These are phyloP conservation scores for Hymenoscyphus occultus DNA, from an alignment of 2,329 filamentous ascomycete genomes.

Conservation along the genomic window DNA sequence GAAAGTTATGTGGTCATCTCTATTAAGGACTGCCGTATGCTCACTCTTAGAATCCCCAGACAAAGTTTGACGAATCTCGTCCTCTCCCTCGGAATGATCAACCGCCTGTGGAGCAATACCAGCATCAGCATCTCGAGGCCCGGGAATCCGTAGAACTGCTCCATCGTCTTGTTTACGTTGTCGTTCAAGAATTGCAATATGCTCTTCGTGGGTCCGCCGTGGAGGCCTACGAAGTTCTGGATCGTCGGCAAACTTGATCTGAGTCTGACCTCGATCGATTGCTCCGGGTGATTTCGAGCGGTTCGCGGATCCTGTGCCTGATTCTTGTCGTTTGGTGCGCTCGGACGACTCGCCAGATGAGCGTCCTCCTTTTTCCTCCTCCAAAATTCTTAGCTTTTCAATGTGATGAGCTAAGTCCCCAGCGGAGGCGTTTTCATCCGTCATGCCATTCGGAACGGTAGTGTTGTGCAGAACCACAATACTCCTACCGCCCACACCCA, in stretches of 20 bases:
- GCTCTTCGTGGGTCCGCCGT: conserved; percentile 63
- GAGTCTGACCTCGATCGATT: conserved; percentile 18
- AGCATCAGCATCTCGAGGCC: conserved; percentile 83
- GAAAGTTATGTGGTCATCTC: conserved; percentile 17
- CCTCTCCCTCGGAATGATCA: conserved; percentile 32
- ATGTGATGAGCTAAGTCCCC: conserved; percentile 18
- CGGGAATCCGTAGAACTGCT: conserved; percentile 80
- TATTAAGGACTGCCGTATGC: conserved; percentile 15
- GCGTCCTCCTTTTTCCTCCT: conserved; percentile 19
- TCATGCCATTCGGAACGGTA: conserved; percentile 50
- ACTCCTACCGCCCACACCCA: conserved; percentile 61
- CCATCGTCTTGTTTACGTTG: conserved; percentile 73
- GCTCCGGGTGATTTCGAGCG: conserved; percentile 13
- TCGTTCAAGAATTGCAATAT: conserved; percentile 83
- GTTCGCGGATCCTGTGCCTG: conserved; percentile 20
- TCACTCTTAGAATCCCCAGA: conserved; percentile 22
- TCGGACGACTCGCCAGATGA: conserved; percentile 20
- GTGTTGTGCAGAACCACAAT: conserved; percentile 65
- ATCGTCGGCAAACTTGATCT: conserved; percentile 59
- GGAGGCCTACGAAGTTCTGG: conserved; percentile 50
- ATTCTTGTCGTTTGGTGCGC: conserved; percentile 18
- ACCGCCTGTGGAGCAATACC: conserved; percentile 68
- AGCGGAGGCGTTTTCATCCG: conserved; percentile 56
- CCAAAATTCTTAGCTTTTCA: conserved; percentile 21
- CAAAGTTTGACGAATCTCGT: conserved; percentile 20